Base-by-base conservation (phyloP, 148 eudicot genomes). In the Rhododendron ovatum region DNA sequence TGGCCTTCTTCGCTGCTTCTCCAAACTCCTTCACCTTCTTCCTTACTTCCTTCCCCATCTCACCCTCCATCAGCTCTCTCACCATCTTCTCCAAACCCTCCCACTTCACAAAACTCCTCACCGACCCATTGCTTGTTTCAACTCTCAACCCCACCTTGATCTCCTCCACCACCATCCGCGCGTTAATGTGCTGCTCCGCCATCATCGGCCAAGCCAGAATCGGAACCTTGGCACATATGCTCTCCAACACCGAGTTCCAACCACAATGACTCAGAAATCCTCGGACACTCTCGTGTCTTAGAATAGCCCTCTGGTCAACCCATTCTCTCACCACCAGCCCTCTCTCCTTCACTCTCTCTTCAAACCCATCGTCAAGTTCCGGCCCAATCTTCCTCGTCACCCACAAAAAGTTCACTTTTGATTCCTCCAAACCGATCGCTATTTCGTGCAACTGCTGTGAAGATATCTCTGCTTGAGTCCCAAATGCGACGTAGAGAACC, bases 401-500 rank as follows among this genome's bases (percentile, higher is more conserved):
- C 71, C 71, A 65, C 30, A 65, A 65, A 1, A 65, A 65, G 0
- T 65, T 65, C 33, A n/a, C 71, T 65, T 65, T 65, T 9, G 30
- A 65, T n/a, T 8, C 30, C 30, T 65, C 71, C 71, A 65, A 65
- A 2, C 71, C 71, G 0, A 65, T 11, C 11, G 14, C 71, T 65
- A 65, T 65, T 65, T 65, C 71, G 13, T 13, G 30, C 71, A 65
- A n/a, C 13, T 65, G 71, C 10, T 11, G 28, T 2, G 30, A 65
- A n/a, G 71, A 65, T 65, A 65, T n/a, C 14, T 65, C 30, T 8
- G 71, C 71, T 65, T 65, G 71, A 65, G 71, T 77, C 1, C 98
- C 98, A 47, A 96, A 96, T 1, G 98, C 98, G 1, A 94, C 88
- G 47, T 94, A 94, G 26, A 96, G 73, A 51, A 93, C 94, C 0